phyloP scores from a whole-genome alignment of 331 rosid species.

The Acacia concinna region DNA sequence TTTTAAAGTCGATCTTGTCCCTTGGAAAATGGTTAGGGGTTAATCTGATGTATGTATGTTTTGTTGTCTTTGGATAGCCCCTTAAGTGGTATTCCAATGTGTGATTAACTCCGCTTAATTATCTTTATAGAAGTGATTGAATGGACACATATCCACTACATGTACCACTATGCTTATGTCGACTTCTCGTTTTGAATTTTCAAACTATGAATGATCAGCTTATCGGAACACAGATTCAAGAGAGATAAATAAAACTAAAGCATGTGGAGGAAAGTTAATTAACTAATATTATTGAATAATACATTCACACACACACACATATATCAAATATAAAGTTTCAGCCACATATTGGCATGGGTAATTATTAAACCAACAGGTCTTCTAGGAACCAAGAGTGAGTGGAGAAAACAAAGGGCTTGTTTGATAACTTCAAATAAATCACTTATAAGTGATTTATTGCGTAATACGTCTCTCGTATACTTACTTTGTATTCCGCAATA shows the following conservation, averaged over 20 bases:
- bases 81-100: constrained; percentile 25
- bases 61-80: constrained; percentile 26
- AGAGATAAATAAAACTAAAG: background rate
- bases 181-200: constrained; percentile 6
- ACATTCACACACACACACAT: too few species aligned
- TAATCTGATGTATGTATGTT: constrained; percentile 23
- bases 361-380: background rate
- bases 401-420: background rate
- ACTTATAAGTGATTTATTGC: too few species aligned
- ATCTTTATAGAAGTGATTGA: constrained; percentile 39
- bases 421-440: too few species aligned
- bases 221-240: background rate
- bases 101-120: constrained; percentile 25
- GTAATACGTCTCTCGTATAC: too few species aligned
- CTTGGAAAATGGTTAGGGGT: constrained; percentile 42
- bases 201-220: background rate
- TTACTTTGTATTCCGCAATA: too few species aligned
- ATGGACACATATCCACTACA: constrained; percentile 42
- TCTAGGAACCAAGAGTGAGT: background rate
- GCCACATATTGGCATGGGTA: background rate
- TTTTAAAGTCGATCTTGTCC: constrained; percentile 10
- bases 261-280: background rate
- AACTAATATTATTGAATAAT: background rate
- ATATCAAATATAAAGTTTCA: background rate
- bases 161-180: constrained; percentile 26